A percentile compares a stretch with the other conserved stretches of the same genome.
Evolutionary conservation across 345 rosid genomes (phyloP).

Genomic region (Fremontodendron californicum): DNA sequence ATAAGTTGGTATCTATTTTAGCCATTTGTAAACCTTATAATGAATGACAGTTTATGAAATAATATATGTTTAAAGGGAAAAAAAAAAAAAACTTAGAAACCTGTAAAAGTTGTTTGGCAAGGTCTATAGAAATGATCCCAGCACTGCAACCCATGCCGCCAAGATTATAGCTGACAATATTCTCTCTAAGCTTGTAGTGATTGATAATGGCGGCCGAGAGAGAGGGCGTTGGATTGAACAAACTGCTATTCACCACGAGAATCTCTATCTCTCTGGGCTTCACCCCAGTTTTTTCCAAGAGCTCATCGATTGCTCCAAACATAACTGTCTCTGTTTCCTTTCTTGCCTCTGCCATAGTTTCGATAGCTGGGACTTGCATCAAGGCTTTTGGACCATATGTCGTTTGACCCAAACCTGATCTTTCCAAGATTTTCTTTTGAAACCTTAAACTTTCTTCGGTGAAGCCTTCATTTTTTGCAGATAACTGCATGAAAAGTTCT

Average conservation of each 20-base stretch:
- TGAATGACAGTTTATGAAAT: too few species aligned
- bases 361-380: slow-evolving; percentile 22
- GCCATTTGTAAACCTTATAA: too few species aligned
- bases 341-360: slow-evolving; percentile 37
- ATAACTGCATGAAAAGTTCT: slow-evolving; percentile 60
- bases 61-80: neutral
- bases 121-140: slow-evolving; percentile 51
- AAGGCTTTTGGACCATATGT: slow-evolving; percentile 77
- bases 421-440: slow-evolving; percentile 77
- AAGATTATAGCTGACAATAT: slow-evolving; percentile 46
- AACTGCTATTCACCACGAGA: slow-evolving; percentile 47
- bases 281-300: slow-evolving; percentile 38
- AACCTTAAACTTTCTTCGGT: slow-evolving; percentile 61
- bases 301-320: slow-evolving; percentile 30
- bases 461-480: slow-evolving; percentile 38
- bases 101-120: slow-evolving; percentile 58
- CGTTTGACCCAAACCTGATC: slow-evolving; percentile 73
- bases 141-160: slow-evolving; percentile 67
- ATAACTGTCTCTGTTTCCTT: slow-evolving; percentile 41
- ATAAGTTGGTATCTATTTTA: too few species aligned
- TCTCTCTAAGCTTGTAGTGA: slow-evolving; percentile 45
- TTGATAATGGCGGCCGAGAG: slow-evolving; percentile 45
- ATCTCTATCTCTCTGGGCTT: slow-evolving; percentile 46
- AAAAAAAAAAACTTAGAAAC: slow-evolving; percentile 16
- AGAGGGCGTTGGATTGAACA: slow-evolving; percentile 50